Conservation (phyloP, 805 yeast genomes). For the Yamadazyma olivae region DNA sequence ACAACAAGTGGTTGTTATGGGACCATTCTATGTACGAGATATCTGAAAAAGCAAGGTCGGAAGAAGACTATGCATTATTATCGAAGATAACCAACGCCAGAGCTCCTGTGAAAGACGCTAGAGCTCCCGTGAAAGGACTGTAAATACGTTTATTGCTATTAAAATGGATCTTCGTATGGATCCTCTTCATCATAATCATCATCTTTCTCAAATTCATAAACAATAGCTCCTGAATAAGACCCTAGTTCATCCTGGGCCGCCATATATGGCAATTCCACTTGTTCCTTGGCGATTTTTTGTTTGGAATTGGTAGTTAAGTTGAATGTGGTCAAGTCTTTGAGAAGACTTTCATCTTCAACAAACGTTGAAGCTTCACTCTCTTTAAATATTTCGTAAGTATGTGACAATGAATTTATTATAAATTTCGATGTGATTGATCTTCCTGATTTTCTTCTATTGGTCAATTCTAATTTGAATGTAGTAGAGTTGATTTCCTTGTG, state of each 20-base stretch:
- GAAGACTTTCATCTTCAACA: constrained; percentile 49
- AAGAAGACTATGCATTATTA: constrained; percentile 4
- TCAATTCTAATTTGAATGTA: constrained; percentile 48
- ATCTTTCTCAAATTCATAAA: constrained; percentile 92
- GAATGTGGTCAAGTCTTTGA: constrained; percentile 82
- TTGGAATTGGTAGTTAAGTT: constrained; percentile 71
- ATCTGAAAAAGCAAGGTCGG: constrained; percentile 6
- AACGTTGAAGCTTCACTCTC: constrained; percentile 18
- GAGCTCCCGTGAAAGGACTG: background rate
- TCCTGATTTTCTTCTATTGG: constrained; percentile 81
- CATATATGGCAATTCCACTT: constrained; percentile 87
- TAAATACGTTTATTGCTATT: no score
- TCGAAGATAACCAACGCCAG: constrained; percentile 3
- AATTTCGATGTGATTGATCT: constrained; percentile 61
- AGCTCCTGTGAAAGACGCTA: constrained; percentile 1
- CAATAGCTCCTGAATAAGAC: constrained; percentile 82
- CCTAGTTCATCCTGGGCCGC: constrained; percentile 75
- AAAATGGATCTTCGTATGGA: constrained; percentile 95
- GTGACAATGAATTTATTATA: constrained; percentile 47
- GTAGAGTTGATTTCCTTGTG: constrained; percentile 42
- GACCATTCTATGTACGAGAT: constrained; percentile 6
- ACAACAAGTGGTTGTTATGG: constrained; percentile 19
- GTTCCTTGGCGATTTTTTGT: constrained; percentile 75
- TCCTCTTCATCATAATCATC: constrained; percentile 98
- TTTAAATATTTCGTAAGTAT: constrained; percentile 33